Evolutionary conservation across 306 rosid species (phyloP).

Genomic region (Medicago ruthenica): DNA sequence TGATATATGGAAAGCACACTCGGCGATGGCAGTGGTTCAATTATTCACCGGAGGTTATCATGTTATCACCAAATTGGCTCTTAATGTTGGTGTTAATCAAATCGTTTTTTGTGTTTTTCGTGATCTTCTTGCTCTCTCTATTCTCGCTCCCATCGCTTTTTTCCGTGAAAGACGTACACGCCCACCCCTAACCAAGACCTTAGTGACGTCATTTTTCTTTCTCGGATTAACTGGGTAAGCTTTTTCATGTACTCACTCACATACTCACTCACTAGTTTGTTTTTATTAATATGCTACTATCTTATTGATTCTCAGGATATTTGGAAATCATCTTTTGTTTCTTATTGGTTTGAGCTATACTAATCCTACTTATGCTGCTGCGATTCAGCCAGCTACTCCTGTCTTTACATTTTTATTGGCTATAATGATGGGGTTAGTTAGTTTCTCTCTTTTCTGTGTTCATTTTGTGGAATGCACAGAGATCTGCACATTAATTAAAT

Average conservation of each 20-base stretch:
- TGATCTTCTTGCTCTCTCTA: slow-evolving; percentile 76
- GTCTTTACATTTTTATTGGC: slow-evolving; percentile 92
- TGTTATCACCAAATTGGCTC: slow-evolving; percentile 88
- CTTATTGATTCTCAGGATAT: slow-evolving; percentile 66
- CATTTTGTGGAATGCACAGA: slow-evolving; percentile 12
- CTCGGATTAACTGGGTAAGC: slow-evolving; percentile 96
- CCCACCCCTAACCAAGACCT: slow-evolving; percentile 69
- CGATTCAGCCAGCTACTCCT: slow-evolving; percentile 92
- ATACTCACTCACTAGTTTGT: neutral
- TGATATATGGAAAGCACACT: slow-evolving; percentile 74
- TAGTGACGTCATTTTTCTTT: slow-evolving; percentile 71
- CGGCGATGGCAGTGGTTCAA: slow-evolving; percentile 78
- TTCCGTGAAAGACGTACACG: slow-evolving; percentile 83
- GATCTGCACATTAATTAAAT: slow-evolving; percentile 15
- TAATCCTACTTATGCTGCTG: slow-evolving; percentile 97
- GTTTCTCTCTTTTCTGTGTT: slow-evolving; percentile 46
- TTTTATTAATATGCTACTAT: slow-evolving; percentile 21
- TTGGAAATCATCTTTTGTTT: slow-evolving; percentile 97
- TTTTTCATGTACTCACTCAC: slow-evolving; percentile 29
- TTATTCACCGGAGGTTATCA: slow-evolving; percentile 85
- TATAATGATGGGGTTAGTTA: slow-evolving; percentile 89
- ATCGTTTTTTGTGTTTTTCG: slow-evolving; percentile 88
- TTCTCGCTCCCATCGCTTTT: slow-evolving; percentile 84
- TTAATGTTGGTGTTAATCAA: slow-evolving; percentile 85
- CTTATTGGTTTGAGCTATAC: slow-evolving; percentile 97